A percentile compares a stretch with the other conserved stretches of the same genome.
Evolutionary conservation across 1,284 basidiomycete genomes (phyloP).

Genomic region (Ustilago nuda): DNA sequence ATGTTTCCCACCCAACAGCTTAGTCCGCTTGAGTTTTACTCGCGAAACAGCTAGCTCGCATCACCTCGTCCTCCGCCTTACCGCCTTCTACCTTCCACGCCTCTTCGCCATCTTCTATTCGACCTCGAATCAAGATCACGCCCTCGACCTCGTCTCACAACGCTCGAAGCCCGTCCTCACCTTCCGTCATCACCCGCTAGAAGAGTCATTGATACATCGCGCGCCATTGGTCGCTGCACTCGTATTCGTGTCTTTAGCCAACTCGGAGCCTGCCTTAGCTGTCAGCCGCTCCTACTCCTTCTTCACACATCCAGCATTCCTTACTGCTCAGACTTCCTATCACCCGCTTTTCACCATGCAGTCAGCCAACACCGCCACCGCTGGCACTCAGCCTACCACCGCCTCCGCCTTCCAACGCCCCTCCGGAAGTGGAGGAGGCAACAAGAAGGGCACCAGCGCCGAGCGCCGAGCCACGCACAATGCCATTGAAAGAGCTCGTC

Average conservation of each 20-base stretch:
- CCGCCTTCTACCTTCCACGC: conserved; percentile 21
- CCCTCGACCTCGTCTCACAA: background rate
- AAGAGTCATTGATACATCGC: conserved; percentile 29
- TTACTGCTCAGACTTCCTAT: background rate
- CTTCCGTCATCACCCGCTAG: background rate
- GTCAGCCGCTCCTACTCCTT: conserved; percentile 6
- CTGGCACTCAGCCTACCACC: conserved; percentile 18
- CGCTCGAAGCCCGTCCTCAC: background rate
- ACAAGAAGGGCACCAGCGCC: conserved; percentile 61
- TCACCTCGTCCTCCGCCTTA: conserved; percentile 24
- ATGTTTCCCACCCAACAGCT: conserved; percentile 40
- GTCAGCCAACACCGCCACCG: conserved; percentile 20
- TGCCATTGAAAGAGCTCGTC: conserved; percentile 62
- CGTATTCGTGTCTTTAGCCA: background rate
- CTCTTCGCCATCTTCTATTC: conserved; percentile 7
- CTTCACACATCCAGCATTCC: background rate
- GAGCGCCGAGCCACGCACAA: conserved; percentile 63
- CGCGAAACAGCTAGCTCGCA: conserved; percentile 62
- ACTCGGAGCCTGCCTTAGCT: conserved; percentile 3
- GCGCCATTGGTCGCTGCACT: conserved; percentile 57
- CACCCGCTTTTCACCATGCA: conserved; percentile 20
- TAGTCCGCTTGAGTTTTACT: conserved; percentile 67
- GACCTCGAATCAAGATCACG: background rate
- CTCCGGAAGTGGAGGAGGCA: conserved; percentile 57
- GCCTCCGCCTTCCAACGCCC: conserved; percentile 32